A percentile compares a stretch with the other conserved stretches of the same genome.
phyloP scores from a whole-genome alignment of 768 basidiomycete species.

The Gyrodon lividus region DNA sequence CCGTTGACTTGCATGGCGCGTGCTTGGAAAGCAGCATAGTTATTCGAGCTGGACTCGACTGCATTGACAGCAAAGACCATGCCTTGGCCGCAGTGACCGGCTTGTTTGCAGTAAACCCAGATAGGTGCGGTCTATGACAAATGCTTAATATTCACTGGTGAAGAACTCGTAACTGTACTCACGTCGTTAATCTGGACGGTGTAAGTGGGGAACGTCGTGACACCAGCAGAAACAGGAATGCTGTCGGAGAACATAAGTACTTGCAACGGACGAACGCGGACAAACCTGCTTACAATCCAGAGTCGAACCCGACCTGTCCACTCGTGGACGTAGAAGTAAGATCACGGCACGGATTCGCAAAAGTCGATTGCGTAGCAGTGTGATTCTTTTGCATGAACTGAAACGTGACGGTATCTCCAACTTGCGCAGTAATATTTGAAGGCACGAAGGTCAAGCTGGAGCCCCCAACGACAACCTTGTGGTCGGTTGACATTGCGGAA shows the following conservation, averaged over 20 bases:
- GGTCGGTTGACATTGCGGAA: slow-evolving; percentile 29
- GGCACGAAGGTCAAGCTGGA: slow-evolving; percentile 40
- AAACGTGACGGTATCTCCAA: slow-evolving; percentile 48
- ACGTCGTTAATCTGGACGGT: slow-evolving; percentile 55
- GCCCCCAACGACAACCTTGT: slow-evolving; percentile 45
- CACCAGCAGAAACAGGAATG: slow-evolving; percentile 46
- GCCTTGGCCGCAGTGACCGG: slow-evolving; percentile 50
- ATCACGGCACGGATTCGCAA: slow-evolving; percentile 38
- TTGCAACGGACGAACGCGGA: neutral
- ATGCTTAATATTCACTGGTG: neutral
- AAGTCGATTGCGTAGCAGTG: slow-evolving; percentile 40
- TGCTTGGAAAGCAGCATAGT: slow-evolving; percentile 51
- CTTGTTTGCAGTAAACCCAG: slow-evolving; percentile 56
- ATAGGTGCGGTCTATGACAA: slow-evolving; percentile 45
- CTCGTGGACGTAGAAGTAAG: slow-evolving; percentile 44
- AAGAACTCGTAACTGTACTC: neutral
- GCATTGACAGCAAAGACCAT: slow-evolving; percentile 65
- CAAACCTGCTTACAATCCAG: slow-evolving; percentile 40
- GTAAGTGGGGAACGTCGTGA: slow-evolving; percentile 50
- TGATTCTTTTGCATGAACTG: slow-evolving; percentile 48
- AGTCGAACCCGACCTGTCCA: slow-evolving; percentile 46
- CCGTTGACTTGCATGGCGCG: slow-evolving; percentile 46
- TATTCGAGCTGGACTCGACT: slow-evolving; percentile 47
- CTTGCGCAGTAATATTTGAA: slow-evolving; percentile 44
- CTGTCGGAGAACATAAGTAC: slow-evolving; percentile 18